A percentile compares a stretch with the other conserved stretches of the same genome.
phyloP scores from a whole-genome alignment of 495 filamentous ascomycete species.

The Aspergillus asperescens region DNA sequence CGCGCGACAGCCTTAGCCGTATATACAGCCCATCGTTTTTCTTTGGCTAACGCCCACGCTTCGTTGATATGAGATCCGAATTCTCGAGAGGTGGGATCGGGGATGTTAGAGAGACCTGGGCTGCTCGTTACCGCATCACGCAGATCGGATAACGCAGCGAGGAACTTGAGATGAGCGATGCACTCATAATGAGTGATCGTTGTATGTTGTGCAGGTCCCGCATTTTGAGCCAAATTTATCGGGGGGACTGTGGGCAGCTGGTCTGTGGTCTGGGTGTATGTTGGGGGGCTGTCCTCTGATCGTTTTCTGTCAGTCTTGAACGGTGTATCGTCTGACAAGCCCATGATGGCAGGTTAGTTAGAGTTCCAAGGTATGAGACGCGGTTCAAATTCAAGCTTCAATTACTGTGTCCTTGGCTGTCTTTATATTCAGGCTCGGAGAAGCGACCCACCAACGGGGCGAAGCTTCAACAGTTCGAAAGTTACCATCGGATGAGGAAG shows the following conservation, averaged over 20 bases:
- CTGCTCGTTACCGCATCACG: conserved; percentile 59
- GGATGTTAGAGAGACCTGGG: conserved; percentile 61
- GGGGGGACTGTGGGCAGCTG: conserved; percentile 12
- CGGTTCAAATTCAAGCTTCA: neutral
- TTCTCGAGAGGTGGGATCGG: conserved; percentile 39
- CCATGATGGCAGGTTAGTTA: conserved; percentile 7
- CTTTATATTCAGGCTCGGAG: neutral
- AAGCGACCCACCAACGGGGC: neutral
- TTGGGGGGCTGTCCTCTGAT: conserved; percentile 12
- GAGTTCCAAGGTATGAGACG: neutral
- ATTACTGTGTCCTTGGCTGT: neutral
- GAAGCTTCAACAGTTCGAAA: neutral
- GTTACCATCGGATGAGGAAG: neutral
- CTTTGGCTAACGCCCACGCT: conserved; percentile 48
- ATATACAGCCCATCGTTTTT: conserved; percentile 79
- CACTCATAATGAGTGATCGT: conserved; percentile 45
- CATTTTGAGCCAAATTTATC: conserved; percentile 13
- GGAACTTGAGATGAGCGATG: conserved; percentile 71
- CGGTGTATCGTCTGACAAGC: neutral
- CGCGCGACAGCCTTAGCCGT: conserved; percentile 67
- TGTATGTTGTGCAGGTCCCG: conserved; percentile 12
- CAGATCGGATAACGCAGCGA: conserved; percentile 62
- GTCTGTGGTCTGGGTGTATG: conserved; percentile 16
- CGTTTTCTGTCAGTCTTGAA: neutral
- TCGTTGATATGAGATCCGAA: conserved; percentile 15